phyloP scores from a whole-genome alignment of 176 grass and related monocot genomes.

The Raddia guianensis region DNA sequence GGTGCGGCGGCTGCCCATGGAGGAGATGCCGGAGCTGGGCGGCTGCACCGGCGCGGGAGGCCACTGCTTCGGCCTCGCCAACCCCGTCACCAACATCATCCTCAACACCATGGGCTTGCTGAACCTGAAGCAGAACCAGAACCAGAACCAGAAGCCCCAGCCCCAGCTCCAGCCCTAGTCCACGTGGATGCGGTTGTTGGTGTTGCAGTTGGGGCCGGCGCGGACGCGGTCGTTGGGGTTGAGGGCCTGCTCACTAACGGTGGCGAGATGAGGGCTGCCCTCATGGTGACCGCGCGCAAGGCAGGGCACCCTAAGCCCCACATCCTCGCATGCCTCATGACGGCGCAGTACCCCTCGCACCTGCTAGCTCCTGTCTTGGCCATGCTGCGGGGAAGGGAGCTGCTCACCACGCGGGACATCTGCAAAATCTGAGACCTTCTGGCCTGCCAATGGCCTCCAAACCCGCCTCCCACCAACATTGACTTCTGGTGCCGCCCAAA shows the following conservation, averaged over 20 bases:
- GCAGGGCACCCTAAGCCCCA: too few species aligned
- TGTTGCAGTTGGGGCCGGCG: too few species aligned
- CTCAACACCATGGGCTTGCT: background rate
- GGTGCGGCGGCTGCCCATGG: background rate
- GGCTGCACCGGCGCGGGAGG: background rate
- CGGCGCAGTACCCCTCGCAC: background rate
- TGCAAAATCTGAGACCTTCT: background rate
- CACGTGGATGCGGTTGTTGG: too few species aligned
- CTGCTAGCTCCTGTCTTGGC: background rate
- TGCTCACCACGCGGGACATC: background rate
- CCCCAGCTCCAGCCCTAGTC: too few species aligned
- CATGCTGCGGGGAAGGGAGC: background rate
- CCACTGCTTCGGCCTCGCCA: background rate
- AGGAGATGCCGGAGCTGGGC: background rate
- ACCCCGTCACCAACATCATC: conserved; percentile 20
- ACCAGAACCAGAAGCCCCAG: too few species aligned
- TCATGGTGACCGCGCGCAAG: too few species aligned
- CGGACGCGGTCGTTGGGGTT: too few species aligned
- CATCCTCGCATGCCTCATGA: background rate
- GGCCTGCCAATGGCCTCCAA: background rate
- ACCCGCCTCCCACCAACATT: background rate
- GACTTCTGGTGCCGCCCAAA: conserved; percentile 4
- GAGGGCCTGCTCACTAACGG: too few species aligned
- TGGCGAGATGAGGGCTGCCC: too few species aligned
- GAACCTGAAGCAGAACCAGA: background rate